These are phyloP conservation scores for Pichia deserticola DNA, from an alignment of 805 yeast genomes.

Conservation along the genomic window DNA sequence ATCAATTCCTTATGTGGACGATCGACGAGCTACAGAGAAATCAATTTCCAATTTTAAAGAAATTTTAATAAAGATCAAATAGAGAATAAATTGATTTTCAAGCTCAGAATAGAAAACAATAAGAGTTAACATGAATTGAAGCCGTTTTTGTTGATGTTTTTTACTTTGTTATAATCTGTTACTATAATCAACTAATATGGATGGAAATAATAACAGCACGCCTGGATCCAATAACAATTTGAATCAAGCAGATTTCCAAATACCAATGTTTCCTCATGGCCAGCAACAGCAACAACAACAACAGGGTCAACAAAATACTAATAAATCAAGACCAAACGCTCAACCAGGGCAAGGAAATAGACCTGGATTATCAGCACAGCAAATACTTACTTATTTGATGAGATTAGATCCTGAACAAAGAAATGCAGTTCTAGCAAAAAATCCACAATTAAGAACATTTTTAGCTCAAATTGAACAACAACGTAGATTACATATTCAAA, in stretches of 20 bases:
- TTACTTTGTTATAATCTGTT: too few relatives aligned
- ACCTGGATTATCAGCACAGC: conserved; percentile 22
- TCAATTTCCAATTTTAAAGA: too few relatives aligned
- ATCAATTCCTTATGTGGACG: too few relatives aligned
- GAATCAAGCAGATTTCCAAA: neutral
- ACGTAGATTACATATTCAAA: conserved; percentile 21
- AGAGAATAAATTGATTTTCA: too few relatives aligned
- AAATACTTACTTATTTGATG: conserved; percentile 28
- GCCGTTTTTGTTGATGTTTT: too few relatives aligned
- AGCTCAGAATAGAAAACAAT: too few relatives aligned
- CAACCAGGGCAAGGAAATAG: conserved; percentile 1
- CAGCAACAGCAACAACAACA: neutral
- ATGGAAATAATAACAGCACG: neutral
- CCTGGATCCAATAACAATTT: neutral
- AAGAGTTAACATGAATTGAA: too few relatives aligned
- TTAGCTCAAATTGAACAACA: conserved; percentile 30
- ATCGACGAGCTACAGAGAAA: too few relatives aligned
- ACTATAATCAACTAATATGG: neutral
- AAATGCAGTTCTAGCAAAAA: conserved; percentile 24
- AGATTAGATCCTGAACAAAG: conserved; percentile 31
- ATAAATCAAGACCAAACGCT: neutral
- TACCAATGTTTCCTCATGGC: neutral
- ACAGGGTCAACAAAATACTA: neutral
- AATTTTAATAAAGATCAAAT: too few relatives aligned
- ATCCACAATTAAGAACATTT: conserved; percentile 29